These are phyloP conservation scores for Coniophora puteana DNA, from an alignment of 1,284 basidiomycete genomes.

Conservation along the genomic window DNA sequence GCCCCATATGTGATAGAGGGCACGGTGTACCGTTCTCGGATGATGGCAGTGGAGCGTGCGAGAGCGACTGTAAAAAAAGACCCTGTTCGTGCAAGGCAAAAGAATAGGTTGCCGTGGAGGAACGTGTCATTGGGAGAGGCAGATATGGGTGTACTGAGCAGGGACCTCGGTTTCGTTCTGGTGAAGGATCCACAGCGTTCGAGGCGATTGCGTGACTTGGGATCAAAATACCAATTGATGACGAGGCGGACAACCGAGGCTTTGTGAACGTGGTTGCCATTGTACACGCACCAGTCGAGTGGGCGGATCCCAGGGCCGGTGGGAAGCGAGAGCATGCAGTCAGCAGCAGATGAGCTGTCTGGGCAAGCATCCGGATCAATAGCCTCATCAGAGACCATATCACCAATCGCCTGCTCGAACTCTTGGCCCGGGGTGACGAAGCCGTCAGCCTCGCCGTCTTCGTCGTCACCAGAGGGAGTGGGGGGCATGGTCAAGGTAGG, in stretches of 20 bases:
- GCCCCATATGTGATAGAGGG: too few relatives aligned
- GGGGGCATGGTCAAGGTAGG: not conserved
- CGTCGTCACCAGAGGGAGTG: not conserved
- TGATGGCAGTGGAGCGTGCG: not conserved
- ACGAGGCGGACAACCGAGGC: not conserved
- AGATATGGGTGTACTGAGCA: too few relatives aligned
- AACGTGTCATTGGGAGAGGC: not conserved
- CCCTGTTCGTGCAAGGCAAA: not conserved
- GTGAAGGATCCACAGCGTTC: too few relatives aligned
- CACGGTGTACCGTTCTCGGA: not conserved
- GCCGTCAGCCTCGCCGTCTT: not conserved
- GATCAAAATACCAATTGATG: slow-evolving; percentile 1
- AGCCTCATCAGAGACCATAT: not conserved
- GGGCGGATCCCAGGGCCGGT: not conserved
- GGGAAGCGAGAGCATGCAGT: too few relatives aligned
- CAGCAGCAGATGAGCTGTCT: too few relatives aligned
- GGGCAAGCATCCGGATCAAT: not conserved
- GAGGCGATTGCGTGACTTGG: slow-evolving; percentile 4
- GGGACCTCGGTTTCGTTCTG: too few relatives aligned
- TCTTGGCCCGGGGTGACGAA: not conserved
- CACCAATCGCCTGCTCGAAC: not conserved
- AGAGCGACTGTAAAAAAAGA: not conserved
- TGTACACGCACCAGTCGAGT: not conserved
- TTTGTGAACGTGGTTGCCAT: slow-evolving; percentile 7
- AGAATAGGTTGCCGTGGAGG: not conserved